A percentile compares a stretch with the other conserved stretches of the same genome.
phyloP scores from a whole-genome alignment of 2,329 filamentous ascomycete species.

The Colletotrichum limetticola region DNA sequence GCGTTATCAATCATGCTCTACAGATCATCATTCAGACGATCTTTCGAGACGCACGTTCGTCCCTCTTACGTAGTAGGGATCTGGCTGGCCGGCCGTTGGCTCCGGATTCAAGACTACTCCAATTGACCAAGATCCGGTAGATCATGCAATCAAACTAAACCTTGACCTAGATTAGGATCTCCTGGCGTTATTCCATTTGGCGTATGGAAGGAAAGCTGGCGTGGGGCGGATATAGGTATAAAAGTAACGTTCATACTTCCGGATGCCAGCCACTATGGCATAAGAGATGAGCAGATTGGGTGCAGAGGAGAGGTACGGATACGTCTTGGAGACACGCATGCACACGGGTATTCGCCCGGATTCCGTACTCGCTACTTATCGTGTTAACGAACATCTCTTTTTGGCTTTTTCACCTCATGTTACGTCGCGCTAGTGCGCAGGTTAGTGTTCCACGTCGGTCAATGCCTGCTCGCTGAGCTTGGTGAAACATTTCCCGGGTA shows the following conservation, averaged over 20 bases:
- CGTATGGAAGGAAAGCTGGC: neutral
- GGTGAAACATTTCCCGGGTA: constrained; percentile 20
- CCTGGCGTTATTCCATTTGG: neutral
- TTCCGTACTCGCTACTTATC: neutral
- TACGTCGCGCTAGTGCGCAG: neutral
- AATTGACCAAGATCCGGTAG: neutral
- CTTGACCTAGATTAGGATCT: neutral
- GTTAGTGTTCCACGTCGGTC: constrained; percentile 6
- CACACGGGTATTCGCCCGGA: neutral
- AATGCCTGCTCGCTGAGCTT: neutral
- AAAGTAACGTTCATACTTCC: neutral
- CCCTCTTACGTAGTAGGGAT: neutral
- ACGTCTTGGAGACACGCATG: neutral
- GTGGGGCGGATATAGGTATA: neutral
- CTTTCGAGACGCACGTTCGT: neutral
- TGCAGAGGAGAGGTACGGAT: neutral
- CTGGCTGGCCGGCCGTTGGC: neutral
- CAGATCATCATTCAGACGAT: neutral
- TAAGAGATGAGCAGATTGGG: neutral
- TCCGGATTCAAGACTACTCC: neutral
- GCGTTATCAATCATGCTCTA: neutral
- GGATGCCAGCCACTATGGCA: neutral
- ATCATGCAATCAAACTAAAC: neutral
- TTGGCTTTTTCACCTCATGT: neutral
- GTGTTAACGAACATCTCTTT: neutral